Base-by-base conservation (phyloP, 1,284 basidiomycete species). In the Paramarasmius palmivorus region DNA sequence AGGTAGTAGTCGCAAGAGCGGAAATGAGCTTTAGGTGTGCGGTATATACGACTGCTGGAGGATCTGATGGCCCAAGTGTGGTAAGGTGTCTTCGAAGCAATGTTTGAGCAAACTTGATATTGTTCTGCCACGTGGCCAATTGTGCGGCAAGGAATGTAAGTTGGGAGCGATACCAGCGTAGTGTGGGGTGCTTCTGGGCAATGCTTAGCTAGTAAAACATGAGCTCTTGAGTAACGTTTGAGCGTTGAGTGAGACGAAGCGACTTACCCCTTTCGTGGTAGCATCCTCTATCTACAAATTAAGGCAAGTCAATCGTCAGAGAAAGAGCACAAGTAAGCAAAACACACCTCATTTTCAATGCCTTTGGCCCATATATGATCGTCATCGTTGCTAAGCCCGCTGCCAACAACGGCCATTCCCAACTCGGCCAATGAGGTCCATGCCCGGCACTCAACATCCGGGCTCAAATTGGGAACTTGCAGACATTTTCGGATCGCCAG, bases 391-490 rank as follows among this genome's bases (percentile, higher is more conserved):
- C 68, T 69, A 52, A 78, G 71, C 22, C 81, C 75, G 23, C 76
- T 75, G 25, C 69, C 69, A 52, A 81, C 71, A 44, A 81, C 75
- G 58, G 73, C 72, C 65, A 88, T 73, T 7, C 85, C 87, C 4
- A 88, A 58, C 67, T 90, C 88, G 0, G 82, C 86, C 1, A 88
- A 61, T 2, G 78, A 77, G 0, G 81, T 82, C 83, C 84, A 88
- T 1, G 85, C 84, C 2, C 83, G 71, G 61, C 85, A 88, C 60
- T 90, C 86, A 5, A 84, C 67, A 49, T 81, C 77, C 4, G 78
- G 76, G 6, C 80, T 77, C 4, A 88, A 69, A n/a, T 74, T 71
- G 4, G 73, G 72, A 0, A 82, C 58, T 0, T 68, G 59, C 7
- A 88, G 71, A 64, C 81, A 86, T 58, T 73, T 78, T 25, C 79